A percentile compares a stretch with the other conserved stretches of the same genome.
phyloP scores from a whole-genome alignment of 305 asterid genomes.

The Plantago rigida region DNA sequence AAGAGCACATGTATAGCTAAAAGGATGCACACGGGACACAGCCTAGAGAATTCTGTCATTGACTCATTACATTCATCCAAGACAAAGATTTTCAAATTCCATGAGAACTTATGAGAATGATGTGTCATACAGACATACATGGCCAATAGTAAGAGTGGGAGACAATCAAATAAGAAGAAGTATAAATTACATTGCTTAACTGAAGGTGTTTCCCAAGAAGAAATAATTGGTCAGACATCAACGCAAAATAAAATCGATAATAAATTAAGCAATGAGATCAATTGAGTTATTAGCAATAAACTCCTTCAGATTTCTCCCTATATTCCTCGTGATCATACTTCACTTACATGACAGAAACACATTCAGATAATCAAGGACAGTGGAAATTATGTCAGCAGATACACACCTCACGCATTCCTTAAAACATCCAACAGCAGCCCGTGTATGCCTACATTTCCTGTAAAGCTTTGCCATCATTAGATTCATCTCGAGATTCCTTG shows the following conservation, averaged over 20 bases:
- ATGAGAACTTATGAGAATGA: too few relatives aligned
- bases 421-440: constrained; percentile 72
- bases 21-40: not conserved
- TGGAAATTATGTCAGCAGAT: constrained; percentile 20
- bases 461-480: constrained; percentile 85
- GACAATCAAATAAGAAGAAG: too few relatives aligned
- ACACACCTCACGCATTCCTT: constrained; percentile 90
- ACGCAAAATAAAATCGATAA: too few relatives aligned
- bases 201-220: too few relatives aligned
- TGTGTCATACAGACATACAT: too few relatives aligned
- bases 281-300: too few relatives aligned
- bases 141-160: too few relatives aligned
- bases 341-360: not conserved
- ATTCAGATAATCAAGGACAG: constrained; percentile 16
- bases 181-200: too few relatives aligned
- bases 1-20: constrained; percentile 5
- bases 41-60: constrained; percentile 10
- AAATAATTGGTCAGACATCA: too few relatives aligned
- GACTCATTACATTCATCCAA: constrained; percentile 12
- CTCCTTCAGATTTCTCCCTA: too few relatives aligned
- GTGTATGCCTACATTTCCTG: constrained; percentile 77
- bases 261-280: too few relatives aligned
- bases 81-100: not conserved
- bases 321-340: too few relatives aligned
- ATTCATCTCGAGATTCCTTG: constrained; percentile 83